Percentiles rank a stretch among this genome's conserved stretches.
These are phyloP conservation scores for Boletus coccyginus DNA, from an alignment of 768 basidiomycete species.

Conservation along the genomic window DNA sequence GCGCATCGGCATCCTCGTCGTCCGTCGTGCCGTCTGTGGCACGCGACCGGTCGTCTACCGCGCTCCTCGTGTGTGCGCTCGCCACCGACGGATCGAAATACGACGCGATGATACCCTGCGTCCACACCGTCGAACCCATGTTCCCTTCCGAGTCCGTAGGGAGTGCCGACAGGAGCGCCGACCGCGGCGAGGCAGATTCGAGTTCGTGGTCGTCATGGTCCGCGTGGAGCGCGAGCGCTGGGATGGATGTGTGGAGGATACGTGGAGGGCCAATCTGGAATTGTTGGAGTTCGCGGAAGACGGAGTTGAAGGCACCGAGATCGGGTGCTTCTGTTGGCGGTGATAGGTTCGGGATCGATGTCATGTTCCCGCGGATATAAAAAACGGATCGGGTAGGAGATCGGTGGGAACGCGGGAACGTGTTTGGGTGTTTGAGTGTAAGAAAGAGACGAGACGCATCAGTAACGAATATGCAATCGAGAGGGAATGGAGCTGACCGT, in stretches of 20 bases:
- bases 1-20: constrained; percentile 5
- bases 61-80: constrained; percentile 23
- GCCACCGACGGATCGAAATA: constrained; percentile 45
- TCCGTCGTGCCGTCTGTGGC: constrained; percentile 20
- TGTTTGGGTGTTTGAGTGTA: not conserved
- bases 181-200: constrained; percentile 29
- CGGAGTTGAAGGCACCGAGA: constrained; percentile 67
- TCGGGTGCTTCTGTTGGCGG: constrained; percentile 56
- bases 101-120: constrained; percentile 52
- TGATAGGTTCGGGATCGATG: not conserved
- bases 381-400: not conserved
- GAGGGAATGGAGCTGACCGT: constrained; percentile 32
- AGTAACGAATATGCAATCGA: not conserved
- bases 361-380: constrained; percentile 10
- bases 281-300: constrained; percentile 64
- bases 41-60: constrained; percentile 28
- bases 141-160: constrained; percentile 39
- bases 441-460: not conserved
- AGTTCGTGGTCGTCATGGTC: constrained; percentile 20
- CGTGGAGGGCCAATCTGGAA: constrained; percentile 45
- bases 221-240: constrained; percentile 6
- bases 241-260: constrained; percentile 19
- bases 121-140: constrained; percentile 64
- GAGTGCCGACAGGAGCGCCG: constrained; percentile 21
- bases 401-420: not conserved